phyloP scores from a whole-genome alignment of 257 asterid genomes.

The Penstemon barbatus region DNA sequence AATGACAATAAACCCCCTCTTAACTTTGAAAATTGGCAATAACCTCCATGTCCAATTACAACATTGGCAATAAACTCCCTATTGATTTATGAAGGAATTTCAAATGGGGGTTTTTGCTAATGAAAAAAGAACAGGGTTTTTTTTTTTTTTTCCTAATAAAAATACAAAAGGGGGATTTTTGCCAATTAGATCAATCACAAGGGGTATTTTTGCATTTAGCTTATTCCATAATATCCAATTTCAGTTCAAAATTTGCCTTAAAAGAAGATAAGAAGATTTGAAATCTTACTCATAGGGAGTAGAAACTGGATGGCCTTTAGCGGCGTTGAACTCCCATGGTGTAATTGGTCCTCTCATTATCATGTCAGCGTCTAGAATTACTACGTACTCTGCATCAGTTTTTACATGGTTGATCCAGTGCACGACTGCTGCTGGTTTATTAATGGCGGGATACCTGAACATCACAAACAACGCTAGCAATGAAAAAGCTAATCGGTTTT shows the following conservation, averaged over 20 bases:
- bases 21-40: too few relatives aligned
- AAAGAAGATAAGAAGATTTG: background rate
- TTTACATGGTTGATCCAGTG: slow-evolving; percentile 95
- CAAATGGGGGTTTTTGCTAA: too few relatives aligned
- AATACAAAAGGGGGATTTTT: too few relatives aligned
- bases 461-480: slow-evolving; percentile 18
- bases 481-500: background rate
- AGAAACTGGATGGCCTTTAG: slow-evolving; percentile 74
- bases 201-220: too few relatives aligned
- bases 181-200: too few relatives aligned
- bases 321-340: slow-evolving; percentile 97
- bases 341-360: slow-evolving; percentile 91
- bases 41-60: too few relatives aligned
- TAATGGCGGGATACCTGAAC: slow-evolving; percentile 94
- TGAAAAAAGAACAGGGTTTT: too few relatives aligned
- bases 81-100: too few relatives aligned
- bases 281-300: slow-evolving; percentile 87
- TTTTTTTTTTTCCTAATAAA: too few relatives aligned
- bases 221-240: background rate
- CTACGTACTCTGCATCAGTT: slow-evolving; percentile 87
- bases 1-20: too few relatives aligned
- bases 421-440: slow-evolving; percentile 92
- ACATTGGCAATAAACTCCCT: too few relatives aligned
- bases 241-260: background rate
- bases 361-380: slow-evolving; percentile 92